Evolutionary conservation across 805 yeast genomes (phyloP), one percentile per base, ranked within the genome.

Genomic region (Candida tammaniensis): DNA sequence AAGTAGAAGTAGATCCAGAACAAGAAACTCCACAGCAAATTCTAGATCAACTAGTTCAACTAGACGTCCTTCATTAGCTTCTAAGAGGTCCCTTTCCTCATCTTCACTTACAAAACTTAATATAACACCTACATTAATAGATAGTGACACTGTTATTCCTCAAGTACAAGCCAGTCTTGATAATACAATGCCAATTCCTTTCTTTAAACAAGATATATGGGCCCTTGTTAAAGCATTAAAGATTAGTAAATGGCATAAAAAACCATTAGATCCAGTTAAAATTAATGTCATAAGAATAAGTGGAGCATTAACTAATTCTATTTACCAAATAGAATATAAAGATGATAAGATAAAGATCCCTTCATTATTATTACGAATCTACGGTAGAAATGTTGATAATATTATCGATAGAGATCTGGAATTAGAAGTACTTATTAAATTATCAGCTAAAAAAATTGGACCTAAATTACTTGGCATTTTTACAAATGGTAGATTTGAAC

Each of bases 251-350:
- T 93, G 98, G 98, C 76, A 80, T 48, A 69, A 69, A 41, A 71
- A 80, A 19, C 64, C 45, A 33, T 70, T 67, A 41, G 53, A 55
- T 3, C 49, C 50, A 43, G 47, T 64, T 7, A 58, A 64, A 24
- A 57, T 91, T 24, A 66, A 59, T 15, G 57, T 89, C 14, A 68
- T 61, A 25, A 72, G 96, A 44, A 86, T 93, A 31, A 76, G 86
- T 23, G 98, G 98, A 14, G 98, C 98, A 0, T 71, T 93, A 55
- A 93, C 98, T 14, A 93, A 93, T 57, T 82, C 89, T 21, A 84
- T 91, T 35, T 93, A 83, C 57, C 79, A 79, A 50, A 74, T 93
- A 3, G 81, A 74, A 48, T 80, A 84, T 35, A 43, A 59, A 46
- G 51, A 68, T 50, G 59, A 54, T 28, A 47, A 46, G 23, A 27